Conservation (phyloP, 139 green algal genomes). For the Picochlorum sp. region DNA sequence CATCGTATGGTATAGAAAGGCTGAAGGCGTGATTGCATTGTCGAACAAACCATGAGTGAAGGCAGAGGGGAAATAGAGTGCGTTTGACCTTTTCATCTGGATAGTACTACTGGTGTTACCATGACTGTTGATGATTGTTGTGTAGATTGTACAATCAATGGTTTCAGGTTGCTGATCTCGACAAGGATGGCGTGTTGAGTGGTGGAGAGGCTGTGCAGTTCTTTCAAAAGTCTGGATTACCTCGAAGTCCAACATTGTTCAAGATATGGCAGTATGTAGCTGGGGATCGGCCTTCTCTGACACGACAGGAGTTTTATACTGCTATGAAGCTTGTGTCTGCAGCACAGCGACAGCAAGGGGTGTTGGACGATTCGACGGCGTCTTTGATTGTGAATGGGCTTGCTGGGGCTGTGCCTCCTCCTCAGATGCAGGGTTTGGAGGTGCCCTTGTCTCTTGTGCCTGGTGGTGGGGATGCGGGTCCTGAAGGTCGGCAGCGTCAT, state of each 20-base stretch:
- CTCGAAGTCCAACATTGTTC: conserved; percentile 55
- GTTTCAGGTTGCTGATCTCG: conserved; percentile 28
- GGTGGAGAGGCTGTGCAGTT: conserved; percentile 75
- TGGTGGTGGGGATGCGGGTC: background rate
- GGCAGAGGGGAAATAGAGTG: too few species aligned
- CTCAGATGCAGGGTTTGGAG: conserved; percentile 19
- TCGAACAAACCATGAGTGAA: too few species aligned
- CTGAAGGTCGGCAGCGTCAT: background rate
- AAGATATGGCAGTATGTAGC: conserved; percentile 80
- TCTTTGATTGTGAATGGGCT: conserved; percentile 28
- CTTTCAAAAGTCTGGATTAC: conserved; percentile 59
- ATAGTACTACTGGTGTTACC: background rate
- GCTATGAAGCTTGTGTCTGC: conserved; percentile 71
- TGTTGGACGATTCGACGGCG: conserved; percentile 22
- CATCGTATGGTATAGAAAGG: too few species aligned
- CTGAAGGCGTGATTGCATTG: too few species aligned
- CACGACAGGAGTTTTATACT: conserved; percentile 64
- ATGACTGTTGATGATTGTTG: too few species aligned
- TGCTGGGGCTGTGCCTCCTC: conserved; percentile 14
- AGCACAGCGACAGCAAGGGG: conserved; percentile 48
- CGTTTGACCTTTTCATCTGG: too few species aligned
- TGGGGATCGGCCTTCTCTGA: conserved; percentile 53
- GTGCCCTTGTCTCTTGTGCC: conserved; percentile 1
- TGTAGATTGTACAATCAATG: conserved; percentile 34
- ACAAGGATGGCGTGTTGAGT: conserved; percentile 32